Conservation (phyloP, 768 basidiomycete species). For the Tulasnella sp. region DNA sequence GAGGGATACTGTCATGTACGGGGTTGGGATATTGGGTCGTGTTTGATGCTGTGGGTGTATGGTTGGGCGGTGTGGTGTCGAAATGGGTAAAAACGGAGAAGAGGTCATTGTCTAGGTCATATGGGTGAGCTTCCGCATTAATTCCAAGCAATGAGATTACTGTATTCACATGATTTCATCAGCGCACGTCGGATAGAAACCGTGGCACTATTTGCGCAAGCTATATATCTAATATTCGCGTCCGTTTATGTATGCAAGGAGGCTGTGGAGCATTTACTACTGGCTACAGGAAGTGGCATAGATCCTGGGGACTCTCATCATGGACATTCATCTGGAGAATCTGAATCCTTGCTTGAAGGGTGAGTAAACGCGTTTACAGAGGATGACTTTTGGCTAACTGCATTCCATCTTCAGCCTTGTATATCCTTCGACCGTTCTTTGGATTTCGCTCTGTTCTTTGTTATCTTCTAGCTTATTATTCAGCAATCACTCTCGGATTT, state of each 20-base stretch:
- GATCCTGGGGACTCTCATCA: constrained; percentile 29
- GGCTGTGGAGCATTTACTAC: constrained; percentile 80
- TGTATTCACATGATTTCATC: constrained; percentile 2
- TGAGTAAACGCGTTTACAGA: constrained; percentile 16
- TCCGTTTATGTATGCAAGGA: constrained; percentile 96
- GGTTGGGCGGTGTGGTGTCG: constrained; percentile 30
- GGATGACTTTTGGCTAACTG: too few species aligned
- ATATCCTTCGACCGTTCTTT: constrained; percentile 18
- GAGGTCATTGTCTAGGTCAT: constrained; percentile 32
- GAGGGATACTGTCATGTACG: constrained; percentile 74
- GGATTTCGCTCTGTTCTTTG: constrained; percentile 17
- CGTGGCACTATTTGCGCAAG: constrained; percentile 71
- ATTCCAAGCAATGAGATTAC: constrained; percentile 23
- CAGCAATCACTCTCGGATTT: constrained; percentile 28
- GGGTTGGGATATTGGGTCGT: constrained; percentile 95
- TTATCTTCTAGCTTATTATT: constrained; percentile 24
- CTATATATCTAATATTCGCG: constrained; percentile 87
- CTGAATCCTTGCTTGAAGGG: constrained; percentile 20
- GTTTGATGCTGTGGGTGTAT: constrained; percentile 82
- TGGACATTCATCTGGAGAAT: constrained; percentile 37
- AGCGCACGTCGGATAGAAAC: constrained; percentile 43
- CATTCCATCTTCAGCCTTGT: constrained; percentile 1
- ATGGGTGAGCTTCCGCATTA: constrained; percentile 40
- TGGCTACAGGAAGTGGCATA: constrained; percentile 46
- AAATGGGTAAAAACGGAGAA: constrained; percentile 23